A percentile compares a stretch with the other conserved stretches of the same genome.
These are phyloP conservation scores for Quercus cerris DNA, from an alignment of 306 rosid genomes.

Conservation along the genomic window DNA sequence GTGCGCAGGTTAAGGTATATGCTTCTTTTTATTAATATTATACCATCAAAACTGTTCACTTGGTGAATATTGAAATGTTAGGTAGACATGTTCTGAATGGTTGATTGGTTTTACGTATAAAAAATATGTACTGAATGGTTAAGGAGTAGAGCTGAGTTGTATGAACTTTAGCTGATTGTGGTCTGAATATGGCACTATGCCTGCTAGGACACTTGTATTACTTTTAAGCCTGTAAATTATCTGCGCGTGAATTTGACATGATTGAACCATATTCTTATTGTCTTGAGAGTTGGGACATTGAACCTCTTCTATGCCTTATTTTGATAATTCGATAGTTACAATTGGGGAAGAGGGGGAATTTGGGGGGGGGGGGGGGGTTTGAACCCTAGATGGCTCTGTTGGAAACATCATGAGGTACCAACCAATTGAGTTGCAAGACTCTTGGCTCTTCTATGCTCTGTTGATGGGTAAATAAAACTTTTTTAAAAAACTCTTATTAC, in stretches of 20 bases:
- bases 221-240: neutral
- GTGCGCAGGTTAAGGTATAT: slow-evolving; percentile 95
- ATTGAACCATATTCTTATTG: neutral
- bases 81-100: neutral
- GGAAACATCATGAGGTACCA: no score
- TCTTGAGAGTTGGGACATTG: neutral
- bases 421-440: no score
- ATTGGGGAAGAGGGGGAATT: no score
- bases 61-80: neutral
- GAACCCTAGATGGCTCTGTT: no score
- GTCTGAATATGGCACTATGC: neutral
- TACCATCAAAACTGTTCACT: neutral
- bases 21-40: neutral
- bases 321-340: no score
- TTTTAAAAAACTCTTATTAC: no score
- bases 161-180: neutral
- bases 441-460: no score
- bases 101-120: neutral
- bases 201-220: neutral
- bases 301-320: neutral
- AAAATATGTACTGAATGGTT: neutral
- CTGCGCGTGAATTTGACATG: neutral
- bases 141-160: neutral
- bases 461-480: no score
- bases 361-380: no score